Conservation (phyloP, 208 protist genomes). For the Trypanosoma grayi region DNA sequence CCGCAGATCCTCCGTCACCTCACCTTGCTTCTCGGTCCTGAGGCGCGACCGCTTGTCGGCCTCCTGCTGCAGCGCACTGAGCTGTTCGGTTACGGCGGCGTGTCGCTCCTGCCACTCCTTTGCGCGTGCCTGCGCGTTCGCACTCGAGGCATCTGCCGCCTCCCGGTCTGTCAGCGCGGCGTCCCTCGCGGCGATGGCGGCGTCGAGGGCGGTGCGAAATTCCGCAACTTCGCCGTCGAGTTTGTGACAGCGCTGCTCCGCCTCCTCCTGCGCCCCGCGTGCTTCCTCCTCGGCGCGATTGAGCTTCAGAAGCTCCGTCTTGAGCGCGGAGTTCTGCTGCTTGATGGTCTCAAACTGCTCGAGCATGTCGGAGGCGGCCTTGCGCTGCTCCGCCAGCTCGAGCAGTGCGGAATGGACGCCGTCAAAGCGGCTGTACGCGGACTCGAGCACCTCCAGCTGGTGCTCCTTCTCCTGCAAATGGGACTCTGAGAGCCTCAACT, state of each 20-base stretch:
- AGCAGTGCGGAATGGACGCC: constrained; percentile 43
- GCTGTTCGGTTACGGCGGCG: constrained; percentile 2
- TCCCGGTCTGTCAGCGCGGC: neutral
- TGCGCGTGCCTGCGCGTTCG: neutral
- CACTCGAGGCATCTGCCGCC: neutral
- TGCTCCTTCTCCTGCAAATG: constrained; percentile 49
- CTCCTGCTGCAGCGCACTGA: constrained; percentile 4
- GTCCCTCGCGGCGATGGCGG: too few relatives aligned
- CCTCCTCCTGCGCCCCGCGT: neutral
- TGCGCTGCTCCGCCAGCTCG: constrained; percentile 34
- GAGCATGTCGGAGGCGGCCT: constrained; percentile 27
- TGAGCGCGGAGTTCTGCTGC: constrained; percentile 10
- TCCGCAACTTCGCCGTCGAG: neutral
- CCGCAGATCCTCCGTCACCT: too few relatives aligned
- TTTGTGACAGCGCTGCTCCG: neutral
- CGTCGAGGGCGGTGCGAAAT: too few relatives aligned
- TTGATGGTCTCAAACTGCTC: constrained; percentile 22
- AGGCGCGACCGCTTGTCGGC: constrained; percentile 15
- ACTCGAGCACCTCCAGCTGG: constrained; percentile 36
- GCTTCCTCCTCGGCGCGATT: neutral
- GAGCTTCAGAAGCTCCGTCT: constrained; percentile 1
- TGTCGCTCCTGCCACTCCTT: constrained; percentile 14
- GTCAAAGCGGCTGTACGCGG: constrained; percentile 38
- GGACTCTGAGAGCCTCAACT: constrained; percentile 28
- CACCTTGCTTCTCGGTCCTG: neutral